Conservation (phyloP, 2,329 filamentous ascomycete genomes). For the Paecilomyces fulvus region DNA sequence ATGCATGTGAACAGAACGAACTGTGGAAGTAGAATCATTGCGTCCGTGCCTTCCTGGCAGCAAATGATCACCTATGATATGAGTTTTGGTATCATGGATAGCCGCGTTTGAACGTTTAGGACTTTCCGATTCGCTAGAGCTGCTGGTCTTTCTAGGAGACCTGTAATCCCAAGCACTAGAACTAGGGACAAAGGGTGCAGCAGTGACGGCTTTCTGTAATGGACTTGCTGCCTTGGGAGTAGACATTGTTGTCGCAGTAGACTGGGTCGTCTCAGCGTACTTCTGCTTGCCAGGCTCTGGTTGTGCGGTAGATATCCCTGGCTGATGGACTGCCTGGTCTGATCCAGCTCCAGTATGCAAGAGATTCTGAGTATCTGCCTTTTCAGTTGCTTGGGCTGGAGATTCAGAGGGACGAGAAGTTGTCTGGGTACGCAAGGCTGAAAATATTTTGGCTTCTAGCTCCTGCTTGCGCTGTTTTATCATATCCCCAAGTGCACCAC, state of each 20-base stretch:
- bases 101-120: neutral
- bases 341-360: neutral
- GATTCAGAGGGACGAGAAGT: neutral
- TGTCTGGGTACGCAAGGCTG: neutral
- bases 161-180: conserved; percentile 5
- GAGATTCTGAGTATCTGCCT: neutral
- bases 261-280: neutral
- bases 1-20: neutral
- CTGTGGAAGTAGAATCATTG: neutral
- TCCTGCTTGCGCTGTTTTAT: conserved; percentile 11
- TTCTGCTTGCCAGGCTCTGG: neutral
- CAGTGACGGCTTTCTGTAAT: conserved; percentile 6
- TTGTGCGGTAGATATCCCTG: neutral
- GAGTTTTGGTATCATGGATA: conserved; percentile 5
- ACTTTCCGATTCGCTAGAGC: conserved; percentile 4
- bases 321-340: neutral
- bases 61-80: conserved; percentile 16
- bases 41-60: conserved; percentile 10
- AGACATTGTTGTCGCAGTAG: neutral
- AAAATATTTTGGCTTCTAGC: conserved; percentile 8
- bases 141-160: conserved; percentile 2
- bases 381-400: neutral
- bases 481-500: conserved; percentile 3
- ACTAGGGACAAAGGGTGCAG: conserved; percentile 6
- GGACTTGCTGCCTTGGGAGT: conserved; percentile 1